Evolutionary conservation across 371 early-diverging fungal species (phyloP).

Genomic region (Haplosporangium sp.): DNA sequence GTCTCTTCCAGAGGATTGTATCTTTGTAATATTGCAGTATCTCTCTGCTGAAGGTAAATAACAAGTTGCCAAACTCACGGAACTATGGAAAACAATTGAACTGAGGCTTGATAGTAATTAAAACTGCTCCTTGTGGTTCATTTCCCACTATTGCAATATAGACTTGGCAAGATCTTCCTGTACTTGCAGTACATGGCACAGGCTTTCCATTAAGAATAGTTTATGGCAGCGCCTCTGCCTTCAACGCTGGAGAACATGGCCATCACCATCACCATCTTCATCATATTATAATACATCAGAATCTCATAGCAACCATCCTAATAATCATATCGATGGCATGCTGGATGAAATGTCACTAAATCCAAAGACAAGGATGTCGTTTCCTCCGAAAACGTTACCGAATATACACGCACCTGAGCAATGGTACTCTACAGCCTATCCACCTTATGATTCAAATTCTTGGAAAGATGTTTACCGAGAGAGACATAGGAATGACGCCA

Average conservation of each 20-base stretch:
- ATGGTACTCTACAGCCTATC: conserved; percentile 36
- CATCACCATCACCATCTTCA: conserved; percentile 23
- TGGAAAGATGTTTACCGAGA: conserved; percentile 49
- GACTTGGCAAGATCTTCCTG: conserved; percentile 34
- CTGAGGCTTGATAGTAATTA: background rate
- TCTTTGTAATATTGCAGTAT: conserved; percentile 39
- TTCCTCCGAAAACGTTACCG: conserved; percentile 17
- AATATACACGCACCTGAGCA: conserved; percentile 22
- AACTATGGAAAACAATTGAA: too few relatives aligned
- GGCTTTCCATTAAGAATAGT: conserved; percentile 33
- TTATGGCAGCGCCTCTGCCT: conserved; percentile 49
- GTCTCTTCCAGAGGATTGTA: conserved; percentile 41
- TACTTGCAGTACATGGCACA: conserved; percentile 35
- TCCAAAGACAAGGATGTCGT: background rate
- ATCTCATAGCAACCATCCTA: background rate
- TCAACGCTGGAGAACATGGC: conserved; percentile 49
- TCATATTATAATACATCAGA: conserved; percentile 13
- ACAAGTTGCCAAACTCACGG: too few relatives aligned
- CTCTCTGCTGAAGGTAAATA: conserved; percentile 39
- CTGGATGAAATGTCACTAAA: conserved; percentile 14
- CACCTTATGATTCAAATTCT: conserved; percentile 22
- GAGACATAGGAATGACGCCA: conserved; percentile 41
- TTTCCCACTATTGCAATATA: conserved; percentile 3
- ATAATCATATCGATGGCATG: background rate
- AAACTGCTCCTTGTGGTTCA: background rate